Base-by-base conservation (phyloP, 208 protist genomes). In the Sergeia podlipaevii region DNA sequence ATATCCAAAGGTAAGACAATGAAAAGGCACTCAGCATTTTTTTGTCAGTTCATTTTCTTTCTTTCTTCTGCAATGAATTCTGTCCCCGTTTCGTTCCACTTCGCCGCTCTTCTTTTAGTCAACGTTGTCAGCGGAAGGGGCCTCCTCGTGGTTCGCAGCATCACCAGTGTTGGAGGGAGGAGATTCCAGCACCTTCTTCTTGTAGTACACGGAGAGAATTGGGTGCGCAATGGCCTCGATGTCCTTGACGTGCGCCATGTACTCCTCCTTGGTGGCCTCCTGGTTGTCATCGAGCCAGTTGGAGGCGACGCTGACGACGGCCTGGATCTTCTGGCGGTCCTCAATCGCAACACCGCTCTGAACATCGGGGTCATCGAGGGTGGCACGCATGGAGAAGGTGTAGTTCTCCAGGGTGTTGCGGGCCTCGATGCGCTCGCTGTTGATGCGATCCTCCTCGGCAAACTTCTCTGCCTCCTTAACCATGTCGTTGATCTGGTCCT, bases 181-280 rank as follows among this genome's bases (percentile, higher is more conserved):
- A 13, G 68, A 68, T 65, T 85, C 75, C 77, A 85, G 73, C 53
- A 72, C 70, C 18, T 70, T 67, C 62, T 89, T 83, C 57, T 80
- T 75, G 71, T 98, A 98, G 57, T 96, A 83, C 67, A 97, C 98
- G 37, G 85, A 83, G 62, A 99, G 91, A 71, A 99, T 98, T 39
- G 95, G 95, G 53, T 86, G 89, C 23, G 77, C 82, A 10, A 96
- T 59, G 18, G 49, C 70, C 70, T 98, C 96, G 21, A 98, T 80
- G 26, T 85, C 60, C 80, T 98, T 98, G 37, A 77, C 71, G 53
- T 93, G 72, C 32, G 66, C 70, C 77, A 79, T 51, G 97, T 97
- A 89, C 95, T 97, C 72, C 96, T 98, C 80, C 97, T 95, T 72
- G 79, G 65, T 65, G 4, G 77, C 74, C 26, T 87, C 70, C 21